A percentile compares a stretch with the other conserved stretches of the same genome.
These are phyloP conservation scores for Crepidotus variabilis DNA, from an alignment of 768 basidiomycete species.

Conservation along the genomic window DNA sequence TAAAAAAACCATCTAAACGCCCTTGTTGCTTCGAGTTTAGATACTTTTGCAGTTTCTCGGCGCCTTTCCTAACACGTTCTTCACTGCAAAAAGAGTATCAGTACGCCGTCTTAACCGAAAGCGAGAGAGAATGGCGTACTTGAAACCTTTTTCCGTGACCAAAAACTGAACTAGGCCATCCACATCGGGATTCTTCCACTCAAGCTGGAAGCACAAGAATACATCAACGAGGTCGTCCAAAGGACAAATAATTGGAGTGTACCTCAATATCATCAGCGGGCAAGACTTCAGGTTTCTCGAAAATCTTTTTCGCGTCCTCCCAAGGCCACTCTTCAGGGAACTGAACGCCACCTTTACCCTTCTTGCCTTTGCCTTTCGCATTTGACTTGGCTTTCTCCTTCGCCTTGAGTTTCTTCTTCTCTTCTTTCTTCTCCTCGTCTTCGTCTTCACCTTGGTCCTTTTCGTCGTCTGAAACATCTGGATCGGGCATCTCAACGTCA, in stretches of 20 bases:
- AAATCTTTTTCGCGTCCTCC: slow-evolving; percentile 91
- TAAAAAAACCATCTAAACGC: slow-evolving; percentile 93
- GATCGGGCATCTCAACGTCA: slow-evolving; percentile 38
- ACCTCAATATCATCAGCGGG: slow-evolving; percentile 87
- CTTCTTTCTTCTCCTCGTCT: slow-evolving; percentile 19
- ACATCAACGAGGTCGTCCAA: slow-evolving; percentile 1
- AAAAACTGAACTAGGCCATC: slow-evolving; percentile 93
- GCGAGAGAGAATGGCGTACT: slow-evolving; percentile 45
- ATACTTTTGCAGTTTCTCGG: slow-evolving; percentile 87
- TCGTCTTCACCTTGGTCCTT: slow-evolving; percentile 25
- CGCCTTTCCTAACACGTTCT: slow-evolving; percentile 93
- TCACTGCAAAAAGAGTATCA: slow-evolving; percentile 54
- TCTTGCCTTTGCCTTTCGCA: slow-evolving; percentile 42
- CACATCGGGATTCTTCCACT: slow-evolving; percentile 91
- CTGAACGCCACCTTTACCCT: slow-evolving; percentile 72
- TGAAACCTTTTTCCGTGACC: slow-evolving; percentile 95
- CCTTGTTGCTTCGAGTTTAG: slow-evolving; percentile 93
- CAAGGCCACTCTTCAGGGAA: slow-evolving; percentile 97
- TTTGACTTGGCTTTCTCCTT: slow-evolving; percentile 32
- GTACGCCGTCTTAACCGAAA: slow-evolving; percentile 1
- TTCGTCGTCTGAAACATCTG: slow-evolving; percentile 20
- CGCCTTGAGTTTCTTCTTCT: slow-evolving; percentile 36
- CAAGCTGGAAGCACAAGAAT: slow-evolving; percentile 52
- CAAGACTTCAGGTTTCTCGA: slow-evolving; percentile 85
- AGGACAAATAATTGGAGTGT: slow-evolving; percentile 18